Base-by-base conservation (phyloP, 371 early-diverging fungal species). In the Zopfochytrium polystomum region DNA sequence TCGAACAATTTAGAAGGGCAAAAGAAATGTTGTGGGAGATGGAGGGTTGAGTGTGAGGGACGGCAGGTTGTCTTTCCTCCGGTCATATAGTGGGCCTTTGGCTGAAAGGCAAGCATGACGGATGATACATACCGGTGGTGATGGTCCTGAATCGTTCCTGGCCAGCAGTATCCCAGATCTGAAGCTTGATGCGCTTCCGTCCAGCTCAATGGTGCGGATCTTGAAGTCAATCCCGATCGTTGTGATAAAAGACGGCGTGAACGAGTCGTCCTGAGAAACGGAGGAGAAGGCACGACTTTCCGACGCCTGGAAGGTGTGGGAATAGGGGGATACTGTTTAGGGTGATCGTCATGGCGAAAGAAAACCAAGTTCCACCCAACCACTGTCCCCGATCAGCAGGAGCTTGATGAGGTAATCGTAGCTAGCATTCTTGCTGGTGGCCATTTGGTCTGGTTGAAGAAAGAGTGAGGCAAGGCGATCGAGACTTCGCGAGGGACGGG, bases 141-240 rank as follows among this genome's bases (percentile, higher is more conserved):
- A 99, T 97, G 20, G 99, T 96, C 60, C 98, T 87, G 88, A 99
- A 99, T 63, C 99, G 88, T 75, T 99, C 99, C 83, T 99, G 99
- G 29, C 99, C 99, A 35, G 99, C 99, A n/a, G 99, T 99, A 78
- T 98, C 98, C 99, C 98, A 99, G 77, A 99, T 97, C 76, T 99
- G 99, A 47, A 99, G 86, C 84, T 99, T 99, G 46, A 98, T 94
- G 48, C 91, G 91, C 78, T 96, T 96, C 63, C 95, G 72, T 96
- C 97, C 49, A 99, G 81, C 73, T 93, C 92, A 57, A 99, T 93
- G 43, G 99, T 99, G 68, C 99, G 90, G 75, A 99, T 99, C 90
- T 99, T 99, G 86, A 88, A 89, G 81, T 98, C 99, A 31, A 99
- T 98, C 52, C 99, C 99, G 62, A 99, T 99, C 63, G 99, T 99